Evolutionary conservation across 1,284 basidiomycete species (phyloP).

Genomic region (Pseudozyma sp.): DNA sequence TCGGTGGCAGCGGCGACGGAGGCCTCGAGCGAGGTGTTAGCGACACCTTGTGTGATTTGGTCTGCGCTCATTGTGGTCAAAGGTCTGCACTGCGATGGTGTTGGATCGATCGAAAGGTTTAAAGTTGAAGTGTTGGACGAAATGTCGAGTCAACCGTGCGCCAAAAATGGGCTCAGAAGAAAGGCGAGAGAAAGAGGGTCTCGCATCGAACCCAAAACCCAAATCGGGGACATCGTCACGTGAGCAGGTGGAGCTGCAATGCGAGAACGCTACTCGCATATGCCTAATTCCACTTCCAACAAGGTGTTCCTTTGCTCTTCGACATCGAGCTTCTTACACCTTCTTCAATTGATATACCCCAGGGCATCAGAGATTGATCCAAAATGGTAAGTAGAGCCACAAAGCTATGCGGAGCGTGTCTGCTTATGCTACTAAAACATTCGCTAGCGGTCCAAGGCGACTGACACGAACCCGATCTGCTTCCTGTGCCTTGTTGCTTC

Average conservation of each 20-base stretch:
- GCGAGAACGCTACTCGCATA: too few species aligned
- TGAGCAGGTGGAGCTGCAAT: too few species aligned
- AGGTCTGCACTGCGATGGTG: not conserved
- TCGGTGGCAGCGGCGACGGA: conserved; percentile 45
- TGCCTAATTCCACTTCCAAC: too few species aligned
- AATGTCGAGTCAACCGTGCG: conserved; percentile 16
- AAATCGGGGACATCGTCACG: too few species aligned
- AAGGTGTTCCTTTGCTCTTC: not conserved
- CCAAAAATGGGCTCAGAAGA: conserved; percentile 6
- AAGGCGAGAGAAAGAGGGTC: conserved; percentile 21
- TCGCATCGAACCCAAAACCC: conserved; percentile 1
- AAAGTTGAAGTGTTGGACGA: not conserved
- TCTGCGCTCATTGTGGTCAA: conserved; percentile 32
- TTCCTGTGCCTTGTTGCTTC: not conserved
- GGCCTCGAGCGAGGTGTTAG: conserved; percentile 47
- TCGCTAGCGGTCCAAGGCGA: not conserved
- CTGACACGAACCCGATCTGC: not conserved
- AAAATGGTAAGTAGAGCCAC: conserved; percentile 26
- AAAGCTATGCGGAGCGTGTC: not conserved
- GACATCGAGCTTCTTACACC: conserved; percentile 1
- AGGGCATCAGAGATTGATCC: not conserved
- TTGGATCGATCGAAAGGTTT: not conserved
- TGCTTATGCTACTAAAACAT: not conserved
- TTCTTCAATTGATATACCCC: not conserved
- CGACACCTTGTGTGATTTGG: conserved; percentile 49